phyloP scores from a whole-genome alignment of 139 green algal genomes.

The Chlorella sorokiniana region DNA sequence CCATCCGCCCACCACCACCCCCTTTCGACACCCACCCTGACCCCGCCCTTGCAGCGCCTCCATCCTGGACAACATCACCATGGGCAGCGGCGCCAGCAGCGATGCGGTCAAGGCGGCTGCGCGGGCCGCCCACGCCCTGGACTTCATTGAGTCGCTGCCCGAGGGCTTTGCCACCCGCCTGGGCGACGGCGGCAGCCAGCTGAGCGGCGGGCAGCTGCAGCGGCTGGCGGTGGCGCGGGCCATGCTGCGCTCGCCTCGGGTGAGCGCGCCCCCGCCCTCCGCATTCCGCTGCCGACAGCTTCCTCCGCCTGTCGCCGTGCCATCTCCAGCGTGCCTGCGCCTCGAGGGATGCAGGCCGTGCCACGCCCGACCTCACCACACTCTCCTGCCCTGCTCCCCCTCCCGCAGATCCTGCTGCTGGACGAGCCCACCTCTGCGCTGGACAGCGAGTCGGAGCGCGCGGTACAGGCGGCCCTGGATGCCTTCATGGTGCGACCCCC shows the following conservation, averaged over 20 bases:
- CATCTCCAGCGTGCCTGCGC: background rate
- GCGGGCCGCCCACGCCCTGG: constrained; percentile 61
- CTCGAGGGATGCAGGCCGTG: background rate
- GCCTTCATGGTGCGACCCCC: constrained; percentile 22
- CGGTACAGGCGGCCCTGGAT: constrained; percentile 60
- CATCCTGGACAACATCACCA: constrained; percentile 32
- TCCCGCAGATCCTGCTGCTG: constrained; percentile 54
- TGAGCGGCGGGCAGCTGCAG: constrained; percentile 83
- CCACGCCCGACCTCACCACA: background rate
- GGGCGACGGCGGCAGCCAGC: constrained; percentile 53
- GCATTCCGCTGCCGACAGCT: too few species aligned
- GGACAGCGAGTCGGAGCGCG: constrained; percentile 52
- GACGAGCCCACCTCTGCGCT: constrained; percentile 67
- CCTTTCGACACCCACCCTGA: background rate
- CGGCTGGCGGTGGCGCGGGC: constrained; percentile 82
- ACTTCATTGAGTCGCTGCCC: constrained; percentile 69
- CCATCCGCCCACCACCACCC: background rate
- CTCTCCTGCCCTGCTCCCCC: background rate
- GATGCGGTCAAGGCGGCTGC: constrained; percentile 63
- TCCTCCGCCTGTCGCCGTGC: too few species aligned
- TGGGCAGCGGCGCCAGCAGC: constrained; percentile 31
- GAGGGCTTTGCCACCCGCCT: constrained; percentile 60
- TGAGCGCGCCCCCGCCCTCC: too few species aligned
- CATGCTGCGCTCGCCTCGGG: constrained; percentile 54
- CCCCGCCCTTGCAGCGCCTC: background rate